Evolutionary conservation across 345 rosid species (phyloP).

Genomic region (Eucalyptus cloeziana): DNA sequence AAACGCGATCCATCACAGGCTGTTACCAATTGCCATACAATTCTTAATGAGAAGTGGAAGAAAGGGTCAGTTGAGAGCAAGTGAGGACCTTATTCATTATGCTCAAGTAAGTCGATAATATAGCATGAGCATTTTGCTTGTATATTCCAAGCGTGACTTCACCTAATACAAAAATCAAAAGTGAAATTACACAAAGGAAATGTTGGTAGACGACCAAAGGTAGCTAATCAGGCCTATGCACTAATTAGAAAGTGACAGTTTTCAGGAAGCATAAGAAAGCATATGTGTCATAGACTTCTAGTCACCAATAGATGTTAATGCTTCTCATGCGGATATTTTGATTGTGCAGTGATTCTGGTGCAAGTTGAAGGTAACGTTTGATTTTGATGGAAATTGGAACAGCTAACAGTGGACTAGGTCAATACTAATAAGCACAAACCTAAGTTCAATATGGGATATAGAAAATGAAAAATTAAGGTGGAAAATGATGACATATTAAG

Average conservation of each 20-base stretch:
- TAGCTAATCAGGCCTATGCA: not conserved
- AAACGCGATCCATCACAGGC: not conserved
- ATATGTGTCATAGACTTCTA: not conserved
- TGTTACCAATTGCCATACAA: not conserved
- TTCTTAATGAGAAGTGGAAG: not conserved
- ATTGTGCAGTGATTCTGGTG: no score
- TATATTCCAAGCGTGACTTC: conserved; percentile 64
- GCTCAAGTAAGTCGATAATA: conserved; percentile 42
- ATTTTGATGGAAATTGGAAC: no score
- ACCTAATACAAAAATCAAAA: conserved; percentile 21
- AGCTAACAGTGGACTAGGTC: no score
- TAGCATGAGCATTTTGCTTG: conserved; percentile 61
- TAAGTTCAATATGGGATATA: no score
- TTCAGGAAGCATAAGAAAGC: not conserved
- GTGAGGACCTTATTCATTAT: conserved; percentile 42
- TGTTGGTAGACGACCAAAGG: not conserved
- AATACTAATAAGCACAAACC: no score
- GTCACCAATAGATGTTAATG: not conserved
- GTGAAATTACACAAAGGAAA: not conserved
- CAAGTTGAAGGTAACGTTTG: no score
- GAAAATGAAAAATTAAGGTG: no score
- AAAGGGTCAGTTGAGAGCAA: not conserved
- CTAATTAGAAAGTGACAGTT: not conserved
- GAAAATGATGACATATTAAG: no score
- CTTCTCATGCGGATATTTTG: not conserved